Conservation (phyloP, 805 yeast species). For the Metschnikowia shivogae region DNA sequence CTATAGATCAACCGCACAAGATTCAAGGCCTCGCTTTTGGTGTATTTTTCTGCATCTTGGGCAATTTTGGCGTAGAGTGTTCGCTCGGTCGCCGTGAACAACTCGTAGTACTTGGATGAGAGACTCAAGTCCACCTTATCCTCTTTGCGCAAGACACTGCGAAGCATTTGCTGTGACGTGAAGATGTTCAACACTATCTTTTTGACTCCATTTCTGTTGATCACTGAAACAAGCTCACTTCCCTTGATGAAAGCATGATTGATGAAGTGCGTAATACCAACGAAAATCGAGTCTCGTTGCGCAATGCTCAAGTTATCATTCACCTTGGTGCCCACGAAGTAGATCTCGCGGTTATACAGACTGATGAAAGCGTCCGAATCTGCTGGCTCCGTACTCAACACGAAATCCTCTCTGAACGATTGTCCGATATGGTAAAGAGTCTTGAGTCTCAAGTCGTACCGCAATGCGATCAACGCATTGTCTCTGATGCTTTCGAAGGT, state of each 20-base stretch:
- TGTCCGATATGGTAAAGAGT: slow-evolving; percentile 48
- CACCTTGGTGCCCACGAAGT: slow-evolving; percentile 42
- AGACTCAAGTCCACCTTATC: slow-evolving; percentile 50
- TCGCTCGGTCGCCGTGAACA: slow-evolving; percentile 48
- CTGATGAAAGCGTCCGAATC: slow-evolving; percentile 57
- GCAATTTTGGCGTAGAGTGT: slow-evolving; percentile 40
- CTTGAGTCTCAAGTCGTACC: slow-evolving; percentile 55
- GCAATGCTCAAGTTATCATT: slow-evolving; percentile 28
- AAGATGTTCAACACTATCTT: slow-evolving; percentile 57
- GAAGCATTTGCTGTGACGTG: slow-evolving; percentile 65
- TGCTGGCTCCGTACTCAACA: slow-evolving; percentile 53
- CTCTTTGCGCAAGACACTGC: slow-evolving; percentile 51
- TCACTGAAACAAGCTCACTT: slow-evolving; percentile 44
- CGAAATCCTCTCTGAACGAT: slow-evolving; percentile 46
- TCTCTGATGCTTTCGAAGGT: slow-evolving; percentile 34
- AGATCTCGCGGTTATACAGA: slow-evolving; percentile 46
- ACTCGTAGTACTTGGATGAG: slow-evolving; percentile 53
- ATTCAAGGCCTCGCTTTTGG: slow-evolving; percentile 45
- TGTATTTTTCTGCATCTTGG: slow-evolving; percentile 31
- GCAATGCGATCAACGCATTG: slow-evolving; percentile 43
- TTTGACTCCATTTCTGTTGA: slow-evolving; percentile 58
- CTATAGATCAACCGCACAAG: slow-evolving; percentile 51
- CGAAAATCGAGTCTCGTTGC: slow-evolving; percentile 29
- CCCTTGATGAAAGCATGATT: slow-evolving; percentile 51
- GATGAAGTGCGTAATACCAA: slow-evolving; percentile 50